Evolutionary conservation across 257 asterid species (phyloP).

Genomic region (Cinchona pubescens): DNA sequence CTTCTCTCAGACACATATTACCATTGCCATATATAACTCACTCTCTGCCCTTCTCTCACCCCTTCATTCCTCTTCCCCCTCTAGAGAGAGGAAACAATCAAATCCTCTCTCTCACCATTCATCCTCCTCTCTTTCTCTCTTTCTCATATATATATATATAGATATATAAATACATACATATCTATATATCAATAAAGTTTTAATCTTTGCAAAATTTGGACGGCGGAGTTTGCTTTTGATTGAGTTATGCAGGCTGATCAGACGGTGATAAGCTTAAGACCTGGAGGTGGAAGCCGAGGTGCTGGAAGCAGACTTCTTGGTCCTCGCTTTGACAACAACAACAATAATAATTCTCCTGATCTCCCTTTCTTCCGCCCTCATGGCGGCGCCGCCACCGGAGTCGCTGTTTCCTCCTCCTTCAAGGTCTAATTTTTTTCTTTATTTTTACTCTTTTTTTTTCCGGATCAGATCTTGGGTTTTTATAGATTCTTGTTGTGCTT

Average conservation of each 20-base stretch:
- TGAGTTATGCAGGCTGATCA: slow-evolving; percentile 56
- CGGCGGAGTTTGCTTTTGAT: slow-evolving; percentile 26
- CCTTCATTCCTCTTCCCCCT: slow-evolving; percentile 25
- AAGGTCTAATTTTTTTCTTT: slow-evolving; percentile 21
- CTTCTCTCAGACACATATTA: neutral
- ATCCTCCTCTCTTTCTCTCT: neutral
- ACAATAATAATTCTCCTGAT: slow-evolving; percentile 29
- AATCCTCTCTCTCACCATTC: slow-evolving; percentile 8
- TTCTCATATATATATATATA: neutral
- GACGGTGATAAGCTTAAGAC: slow-evolving; percentile 50
- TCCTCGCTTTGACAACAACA: slow-evolving; percentile 33
- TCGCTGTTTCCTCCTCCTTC: slow-evolving; percentile 7
- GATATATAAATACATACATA: slow-evolving; percentile 21
- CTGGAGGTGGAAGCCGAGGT: slow-evolving; percentile 50
- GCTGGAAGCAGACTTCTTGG: slow-evolving; percentile 39
- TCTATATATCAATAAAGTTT: slow-evolving; percentile 12
- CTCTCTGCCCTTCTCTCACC: neutral
- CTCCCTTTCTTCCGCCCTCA: slow-evolving; percentile 31
- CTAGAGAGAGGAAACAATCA: slow-evolving; percentile 49
- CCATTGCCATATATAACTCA: neutral
- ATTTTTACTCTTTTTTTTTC: neutral
- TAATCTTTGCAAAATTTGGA: slow-evolving; percentile 20
- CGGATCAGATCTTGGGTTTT: slow-evolving; percentile 22
- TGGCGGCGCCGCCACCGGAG: slow-evolving; percentile 28
- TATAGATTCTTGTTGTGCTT: neutral